A percentile compares a stretch with the other conserved stretches of the same genome.
Conservation (phyloP, 306 rosid genomes). For the Vicia villosa region DNA sequence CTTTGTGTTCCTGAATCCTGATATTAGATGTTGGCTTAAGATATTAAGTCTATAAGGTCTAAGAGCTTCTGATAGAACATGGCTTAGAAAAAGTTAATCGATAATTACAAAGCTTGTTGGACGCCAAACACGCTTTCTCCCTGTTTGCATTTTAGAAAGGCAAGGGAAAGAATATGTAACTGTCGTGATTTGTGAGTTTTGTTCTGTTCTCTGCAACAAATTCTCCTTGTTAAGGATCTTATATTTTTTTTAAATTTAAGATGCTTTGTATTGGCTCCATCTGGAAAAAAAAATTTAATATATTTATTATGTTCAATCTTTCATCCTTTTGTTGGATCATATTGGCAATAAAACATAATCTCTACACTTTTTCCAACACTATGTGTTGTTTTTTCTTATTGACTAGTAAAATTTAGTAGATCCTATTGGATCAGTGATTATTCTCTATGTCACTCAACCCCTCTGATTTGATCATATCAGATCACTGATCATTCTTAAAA, state of each 20-base stretch:
- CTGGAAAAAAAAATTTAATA: not conserved
- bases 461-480: not conserved
- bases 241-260: not conserved
- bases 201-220: conserved; percentile 22
- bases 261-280: conserved; percentile 3
- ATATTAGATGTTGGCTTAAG: conserved; percentile 10
- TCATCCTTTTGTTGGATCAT: not conserved
- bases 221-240: conserved; percentile 35
- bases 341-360: not conserved
- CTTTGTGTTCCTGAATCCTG: conserved; percentile 8
- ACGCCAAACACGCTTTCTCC: conserved; percentile 24
- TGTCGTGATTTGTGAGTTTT: conserved; percentile 29
- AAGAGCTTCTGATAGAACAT: conserved; percentile 10
- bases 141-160: not conserved
- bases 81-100: conserved; percentile 1
- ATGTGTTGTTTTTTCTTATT: not conserved
- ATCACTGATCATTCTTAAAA: not conserved
- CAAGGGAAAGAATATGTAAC: not conserved
- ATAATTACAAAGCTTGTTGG: conserved; percentile 34
- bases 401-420: not conserved
- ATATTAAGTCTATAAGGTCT: not conserved
- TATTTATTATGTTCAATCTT: not conserved
- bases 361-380: not conserved
- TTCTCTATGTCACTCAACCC: not conserved
- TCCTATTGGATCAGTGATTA: not conserved